phyloP scores from a whole-genome alignment of 495 filamentous ascomycete genomes.

The Astrocystis sublimbata region DNA sequence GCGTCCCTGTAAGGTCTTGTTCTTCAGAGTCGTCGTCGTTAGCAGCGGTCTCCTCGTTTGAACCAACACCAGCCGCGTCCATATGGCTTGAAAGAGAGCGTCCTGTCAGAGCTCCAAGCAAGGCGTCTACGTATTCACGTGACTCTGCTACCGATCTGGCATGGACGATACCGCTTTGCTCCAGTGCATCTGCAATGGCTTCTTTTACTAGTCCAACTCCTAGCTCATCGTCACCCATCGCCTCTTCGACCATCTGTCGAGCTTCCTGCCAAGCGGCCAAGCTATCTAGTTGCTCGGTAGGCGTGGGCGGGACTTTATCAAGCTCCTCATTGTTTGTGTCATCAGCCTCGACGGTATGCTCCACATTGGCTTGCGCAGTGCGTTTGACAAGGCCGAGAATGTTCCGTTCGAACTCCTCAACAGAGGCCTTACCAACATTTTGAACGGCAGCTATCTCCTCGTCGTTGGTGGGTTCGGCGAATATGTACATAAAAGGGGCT shows the following conservation, averaged over 20 bases:
- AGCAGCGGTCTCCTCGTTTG: constrained; percentile 20
- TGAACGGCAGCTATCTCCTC: constrained; percentile 75
- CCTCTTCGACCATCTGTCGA: constrained; percentile 54
- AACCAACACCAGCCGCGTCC: not conserved
- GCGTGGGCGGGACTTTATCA: constrained; percentile 27
- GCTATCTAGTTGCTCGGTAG: constrained; percentile 27
- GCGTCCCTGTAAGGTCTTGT: not conserved
- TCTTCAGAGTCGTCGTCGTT: constrained; percentile 29
- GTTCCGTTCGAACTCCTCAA: constrained; percentile 67
- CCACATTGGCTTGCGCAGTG: constrained; percentile 27
- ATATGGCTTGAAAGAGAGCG: constrained; percentile 14
- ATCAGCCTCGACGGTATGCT: constrained; percentile 20
- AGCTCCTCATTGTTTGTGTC: constrained; percentile 23
- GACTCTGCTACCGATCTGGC: constrained; percentile 36
- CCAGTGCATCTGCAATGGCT: constrained; percentile 45
- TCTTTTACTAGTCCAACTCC: constrained; percentile 45
- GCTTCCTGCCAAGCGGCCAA: constrained; percentile 53
- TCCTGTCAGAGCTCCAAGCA: constrained; percentile 42
- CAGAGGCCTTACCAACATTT: constrained; percentile 55
- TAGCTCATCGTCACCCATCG: constrained; percentile 55
- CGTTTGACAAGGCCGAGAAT: constrained; percentile 53
- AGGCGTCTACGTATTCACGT: constrained; percentile 40
- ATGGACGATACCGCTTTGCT: constrained; percentile 45
- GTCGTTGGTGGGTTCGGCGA: constrained; percentile 79
- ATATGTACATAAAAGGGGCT: constrained; percentile 78